A percentile compares a stretch with the other conserved stretches of the same genome.
Conservation (phyloP, 2,329 filamentous ascomycete species). For the Sporothrix mexicana region DNA sequence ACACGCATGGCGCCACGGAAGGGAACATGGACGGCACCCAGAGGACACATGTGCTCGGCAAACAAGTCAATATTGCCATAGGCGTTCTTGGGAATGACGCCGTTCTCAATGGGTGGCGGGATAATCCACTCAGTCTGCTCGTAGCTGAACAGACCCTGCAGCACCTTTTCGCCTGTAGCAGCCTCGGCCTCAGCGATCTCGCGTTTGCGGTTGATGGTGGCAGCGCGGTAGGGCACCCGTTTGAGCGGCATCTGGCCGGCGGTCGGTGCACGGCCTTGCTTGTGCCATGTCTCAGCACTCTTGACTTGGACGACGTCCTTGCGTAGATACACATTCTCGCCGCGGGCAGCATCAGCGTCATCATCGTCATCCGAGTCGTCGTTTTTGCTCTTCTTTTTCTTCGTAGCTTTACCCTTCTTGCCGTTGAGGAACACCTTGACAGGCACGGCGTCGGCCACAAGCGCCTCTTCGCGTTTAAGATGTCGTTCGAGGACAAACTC, state of each 20-base stretch:
- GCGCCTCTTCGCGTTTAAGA: constrained; percentile 87
- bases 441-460: constrained; percentile 70
- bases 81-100: constrained; percentile 88
- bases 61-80: constrained; percentile 98
- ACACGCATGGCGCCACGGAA: constrained; percentile 77
- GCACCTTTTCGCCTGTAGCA: constrained; percentile 78
- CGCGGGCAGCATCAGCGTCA: background rate
- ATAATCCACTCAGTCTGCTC: constrained; percentile 97
- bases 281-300: constrained; percentile 96
- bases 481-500: constrained; percentile 88
- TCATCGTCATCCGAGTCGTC: background rate
- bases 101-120: constrained; percentile 81
- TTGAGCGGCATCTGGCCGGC: constrained; percentile 78
- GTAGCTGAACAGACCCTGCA: constrained; percentile 82
- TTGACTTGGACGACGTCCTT: constrained; percentile 84
- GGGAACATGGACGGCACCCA: constrained; percentile 80
- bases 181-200: constrained; percentile 87
- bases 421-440: constrained; percentile 75
- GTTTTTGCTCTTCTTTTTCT: constrained; percentile 18
- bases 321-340: constrained; percentile 78
- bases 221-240: constrained; percentile 85
- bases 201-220: constrained; percentile 83
- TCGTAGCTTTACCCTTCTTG: constrained; percentile 55
- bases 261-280: constrained; percentile 82
- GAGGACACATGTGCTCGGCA: constrained; percentile 88